Evolutionary conservation across 176 grass and related monocot species (phyloP), one percentile per base, ranked within the genome.

Genomic region (Oryza rufipogon): DNA sequence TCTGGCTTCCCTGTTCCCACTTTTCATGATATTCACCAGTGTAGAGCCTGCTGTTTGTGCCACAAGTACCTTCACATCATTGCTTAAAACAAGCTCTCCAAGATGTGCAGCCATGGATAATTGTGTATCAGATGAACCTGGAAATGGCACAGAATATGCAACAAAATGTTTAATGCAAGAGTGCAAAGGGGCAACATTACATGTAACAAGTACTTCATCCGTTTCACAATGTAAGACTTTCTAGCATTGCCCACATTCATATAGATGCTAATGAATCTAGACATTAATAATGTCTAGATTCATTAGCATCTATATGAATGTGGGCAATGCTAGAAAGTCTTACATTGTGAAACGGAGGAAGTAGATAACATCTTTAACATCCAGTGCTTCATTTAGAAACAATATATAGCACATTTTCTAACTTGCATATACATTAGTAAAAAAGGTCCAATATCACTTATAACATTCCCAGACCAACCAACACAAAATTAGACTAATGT

Each of bases 11-110:
- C 89, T 91, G 64, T 91, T 98, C 28, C 89, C 85, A 48, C 86
- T 93, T 88, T 89, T 94, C 96, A 98, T 98, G 69, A 98, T 70
- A 80, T 93, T 85, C 30, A 98, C 93, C 71, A 98, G 85, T 71
- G 92, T 83, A 46, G 80, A 87, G 49, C 92, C 92, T 36, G 96
- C 96, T 7, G 85, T 90, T 85, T 91, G 67, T 60, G 96, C 91
- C 81, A 98, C 96, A 74, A 91, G 90, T n/a, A 93, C 92, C 79
- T 93, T 98, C 15, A 88, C 23, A 85, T 98, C 96, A 61, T 98
- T 98, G 83, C 92, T 98, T 84, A 98, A 90, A 80, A 95, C 96
- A 89, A 98, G 92, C 71, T 98, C 96, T 34, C 96, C 96, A 0
- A 98, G 85, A 78, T 92, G 91, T 80, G 89, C 82, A 80, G 91